phyloP scores from a whole-genome alignment of 768 basidiomycete genomes.

The Leccinellum albellum region DNA sequence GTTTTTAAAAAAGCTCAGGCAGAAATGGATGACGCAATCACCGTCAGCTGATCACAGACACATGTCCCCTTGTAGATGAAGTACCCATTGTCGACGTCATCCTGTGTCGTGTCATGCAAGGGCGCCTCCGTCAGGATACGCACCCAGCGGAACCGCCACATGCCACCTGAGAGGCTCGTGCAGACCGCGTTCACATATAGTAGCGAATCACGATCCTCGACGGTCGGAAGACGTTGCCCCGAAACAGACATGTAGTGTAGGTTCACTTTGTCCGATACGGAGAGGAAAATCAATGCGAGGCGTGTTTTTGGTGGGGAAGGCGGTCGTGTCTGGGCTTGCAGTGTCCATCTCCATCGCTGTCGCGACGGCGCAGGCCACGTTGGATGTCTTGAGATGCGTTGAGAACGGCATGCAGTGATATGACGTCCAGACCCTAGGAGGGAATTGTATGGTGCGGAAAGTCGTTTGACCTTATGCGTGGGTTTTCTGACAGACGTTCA shows the following conservation, averaged over 20 bases:
- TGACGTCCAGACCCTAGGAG: background rate
- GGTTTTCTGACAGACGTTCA: background rate
- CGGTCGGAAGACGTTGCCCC: slow-evolving; percentile 13
- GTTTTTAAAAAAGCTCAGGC: slow-evolving; percentile 5
- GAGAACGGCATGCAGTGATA: background rate
- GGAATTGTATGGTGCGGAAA: background rate
- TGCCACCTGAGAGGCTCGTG: slow-evolving; percentile 10
- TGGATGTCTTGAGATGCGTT: slow-evolving; percentile 5
- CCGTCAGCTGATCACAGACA: no score
- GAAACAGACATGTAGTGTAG: slow-evolving; percentile 1
- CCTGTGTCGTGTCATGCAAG: slow-evolving; percentile 9
- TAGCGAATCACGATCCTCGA: slow-evolving; percentile 9
- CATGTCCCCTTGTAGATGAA: slow-evolving; percentile 17
- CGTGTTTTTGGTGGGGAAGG: slow-evolving; percentile 15
- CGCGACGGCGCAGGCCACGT: slow-evolving; percentile 2
- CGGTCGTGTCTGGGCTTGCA: slow-evolving; percentile 5
- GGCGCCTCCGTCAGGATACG: background rate
- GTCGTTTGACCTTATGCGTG: background rate
- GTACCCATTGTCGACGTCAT: slow-evolving; percentile 16
- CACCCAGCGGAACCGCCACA: background rate
- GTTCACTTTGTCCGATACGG: slow-evolving; percentile 4
- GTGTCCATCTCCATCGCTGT: slow-evolving; percentile 7
- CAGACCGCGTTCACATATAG: slow-evolving; percentile 18
- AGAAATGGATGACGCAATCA: slow-evolving; percentile 15
- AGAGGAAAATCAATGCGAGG: slow-evolving; percentile 3